These are phyloP conservation scores for Clarireedia monteithiana DNA, from an alignment of 2,329 filamentous ascomycete genomes.

Conservation along the genomic window DNA sequence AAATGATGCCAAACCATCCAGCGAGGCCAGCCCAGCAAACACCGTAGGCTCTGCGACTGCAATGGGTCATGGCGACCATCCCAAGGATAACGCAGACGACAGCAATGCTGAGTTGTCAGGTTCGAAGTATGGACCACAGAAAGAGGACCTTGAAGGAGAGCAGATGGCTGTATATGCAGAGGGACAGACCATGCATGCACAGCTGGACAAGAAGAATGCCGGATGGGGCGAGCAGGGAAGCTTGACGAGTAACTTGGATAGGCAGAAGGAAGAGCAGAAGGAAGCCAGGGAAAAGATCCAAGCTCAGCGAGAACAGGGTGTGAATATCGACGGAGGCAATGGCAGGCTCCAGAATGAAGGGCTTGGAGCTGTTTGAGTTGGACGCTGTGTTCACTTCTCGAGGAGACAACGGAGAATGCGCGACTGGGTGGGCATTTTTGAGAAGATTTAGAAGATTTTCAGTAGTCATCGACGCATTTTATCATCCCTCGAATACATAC, in stretches of 20 bases:
- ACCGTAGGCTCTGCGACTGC: slow-evolving; percentile 26
- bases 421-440: neutral
- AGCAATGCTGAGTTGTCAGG: slow-evolving; percentile 21
- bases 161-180: slow-evolving; percentile 26
- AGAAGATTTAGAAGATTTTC: neutral
- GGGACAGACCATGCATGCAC: slow-evolving; percentile 27
- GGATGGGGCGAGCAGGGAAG: slow-evolving; percentile 28
- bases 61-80: slow-evolving; percentile 26
- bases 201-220: slow-evolving; percentile 27
- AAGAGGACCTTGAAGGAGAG: slow-evolving; percentile 28
- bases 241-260: slow-evolving; percentile 26
- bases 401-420: too few relatives aligned
- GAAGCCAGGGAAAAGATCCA: slow-evolving; percentile 24
- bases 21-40: slow-evolving; percentile 19
- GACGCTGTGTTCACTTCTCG: neutral
- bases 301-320: slow-evolving; percentile 19
- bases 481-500: neutral
- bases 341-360: slow-evolving; percentile 25
- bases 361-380: slow-evolving; percentile 18
- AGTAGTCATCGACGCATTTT: neutral
- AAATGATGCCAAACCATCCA: slow-evolving; percentile 15
- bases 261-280: slow-evolving; percentile 29
- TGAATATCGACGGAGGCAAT: slow-evolving; percentile 26
- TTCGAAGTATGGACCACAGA: slow-evolving; percentile 23
- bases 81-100: slow-evolving; percentile 25